Evolutionary conservation across 805 yeast genomes (phyloP), one percentile per base, ranked within the genome.

Genomic region (Phaffomyces thermotolerans): DNA sequence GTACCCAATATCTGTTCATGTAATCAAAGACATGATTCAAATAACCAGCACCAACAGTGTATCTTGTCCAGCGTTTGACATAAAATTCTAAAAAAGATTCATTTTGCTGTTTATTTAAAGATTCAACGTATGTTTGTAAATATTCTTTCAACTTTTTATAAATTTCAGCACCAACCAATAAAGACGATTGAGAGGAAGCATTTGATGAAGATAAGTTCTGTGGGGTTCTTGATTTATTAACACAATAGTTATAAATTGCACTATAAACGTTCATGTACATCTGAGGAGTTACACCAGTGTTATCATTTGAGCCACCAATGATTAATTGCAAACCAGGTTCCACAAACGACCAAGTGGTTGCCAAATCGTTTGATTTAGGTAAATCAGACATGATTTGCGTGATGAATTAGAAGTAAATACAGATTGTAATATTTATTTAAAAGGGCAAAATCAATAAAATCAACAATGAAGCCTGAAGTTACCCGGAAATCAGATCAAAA

Each of bases 1-100:
- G 85, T 36, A 95, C 96, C 99, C 99, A 93, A 65, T 91, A 93
- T 49, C 98, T 76, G 64, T 93, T 93, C 76, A 93, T 80, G 64
- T 93, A 93, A 62, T 91, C 96, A 57, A 93, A 86, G 6, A 95
- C 90, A 60, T 95, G 93, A 62, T 88, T 89, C 61, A 93, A 67
- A 63, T 87, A 85, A 14, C 89, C 84, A 2, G 98, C 95, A 24
- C 98, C 98, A 42, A 87, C 79, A 20, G 95, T 79, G 61, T 76
- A 93, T 47, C 98, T 76, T 50, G 80, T 79, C 96, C 98, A 95
- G 51, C 83, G 78, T 57, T 80, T 73, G 37, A 87, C 95, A 57
- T 93, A 93, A 58, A 85, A 87, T 48, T 81, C 84, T 43, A 90
- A 68, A 54, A 88, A 84, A 2, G 81, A 66, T 53, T 87, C 95